These are phyloP conservation scores for Juglanconis juglandina DNA, from an alignment of 2,329 filamentous ascomycete genomes.

Conservation along the genomic window DNA sequence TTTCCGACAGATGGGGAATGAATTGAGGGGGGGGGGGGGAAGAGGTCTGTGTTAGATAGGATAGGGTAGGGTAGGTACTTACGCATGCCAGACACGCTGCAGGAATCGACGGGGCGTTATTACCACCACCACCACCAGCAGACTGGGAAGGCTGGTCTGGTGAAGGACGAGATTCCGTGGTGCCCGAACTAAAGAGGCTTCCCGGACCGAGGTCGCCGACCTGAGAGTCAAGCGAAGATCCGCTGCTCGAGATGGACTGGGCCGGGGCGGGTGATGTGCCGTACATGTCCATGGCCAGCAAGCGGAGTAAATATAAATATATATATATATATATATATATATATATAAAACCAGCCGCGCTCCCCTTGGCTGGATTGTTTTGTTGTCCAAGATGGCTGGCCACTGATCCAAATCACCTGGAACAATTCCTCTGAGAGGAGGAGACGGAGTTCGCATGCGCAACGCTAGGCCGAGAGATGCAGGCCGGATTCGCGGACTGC, in stretches of 20 bases:
- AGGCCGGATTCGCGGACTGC: too few relatives aligned
- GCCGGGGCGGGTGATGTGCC: constrained; percentile 2
- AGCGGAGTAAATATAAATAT: not conserved
- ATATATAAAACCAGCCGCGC: too few relatives aligned
- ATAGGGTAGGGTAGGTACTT: constrained; percentile 27
- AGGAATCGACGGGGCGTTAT: constrained; percentile 34
- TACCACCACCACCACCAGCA: not conserved
- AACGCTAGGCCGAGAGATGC: too few relatives aligned
- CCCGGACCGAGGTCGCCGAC: constrained; percentile 11
- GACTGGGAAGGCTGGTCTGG: constrained; percentile 8
- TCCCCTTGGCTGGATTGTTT: too few relatives aligned
- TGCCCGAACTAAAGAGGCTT: constrained; percentile 23
- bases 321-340: too few relatives aligned
- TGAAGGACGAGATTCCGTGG: constrained; percentile 14
- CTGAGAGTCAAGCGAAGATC: constrained; percentile 16
- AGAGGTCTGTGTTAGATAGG: constrained; percentile 14
- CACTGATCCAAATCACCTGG: too few relatives aligned
- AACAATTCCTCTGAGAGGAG: too few relatives aligned
- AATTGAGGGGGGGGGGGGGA: constrained; percentile 5
- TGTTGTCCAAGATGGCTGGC: too few relatives aligned
- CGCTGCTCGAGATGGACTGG: constrained; percentile 9
- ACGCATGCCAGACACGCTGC: constrained; percentile 56
- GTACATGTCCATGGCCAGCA: constrained; percentile 12
- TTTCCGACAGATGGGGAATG: not conserved
- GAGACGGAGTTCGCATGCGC: too few relatives aligned